phyloP scores from a whole-genome alignment of 2,329 filamentous ascomycete genomes.

The Paramyrothecium sp. region DNA sequence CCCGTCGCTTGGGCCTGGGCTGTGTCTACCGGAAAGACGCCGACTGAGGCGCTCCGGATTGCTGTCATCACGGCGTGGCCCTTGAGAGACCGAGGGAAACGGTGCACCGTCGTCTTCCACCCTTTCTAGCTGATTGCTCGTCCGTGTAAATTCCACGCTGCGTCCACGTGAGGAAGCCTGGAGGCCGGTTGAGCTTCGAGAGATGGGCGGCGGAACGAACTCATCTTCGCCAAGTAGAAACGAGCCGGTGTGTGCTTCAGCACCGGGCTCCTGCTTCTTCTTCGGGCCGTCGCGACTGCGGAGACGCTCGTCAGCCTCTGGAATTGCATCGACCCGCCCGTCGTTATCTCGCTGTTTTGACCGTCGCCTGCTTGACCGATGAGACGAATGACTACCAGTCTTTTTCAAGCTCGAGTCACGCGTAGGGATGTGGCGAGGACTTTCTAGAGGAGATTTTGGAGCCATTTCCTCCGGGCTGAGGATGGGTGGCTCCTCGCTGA shows the following conservation, averaged over 20 bases:
- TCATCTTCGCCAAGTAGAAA: slow-evolving; percentile 11
- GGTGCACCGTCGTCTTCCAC: slow-evolving; percentile 64
- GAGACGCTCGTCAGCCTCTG: slow-evolving; percentile 36
- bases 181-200: background rate
- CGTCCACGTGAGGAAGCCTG: background rate
- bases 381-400: slow-evolving; percentile 40
- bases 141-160: slow-evolving; percentile 9
- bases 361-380: slow-evolving; percentile 50
- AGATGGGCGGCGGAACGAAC: slow-evolving; percentile 6
- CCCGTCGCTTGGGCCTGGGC: slow-evolving; percentile 45
- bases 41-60: slow-evolving; percentile 44
- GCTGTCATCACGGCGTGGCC: slow-evolving; percentile 49
- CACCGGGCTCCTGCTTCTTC: slow-evolving; percentile 13
- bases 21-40: slow-evolving; percentile 46
- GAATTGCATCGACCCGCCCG: slow-evolving; percentile 35
- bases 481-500: slow-evolving; percentile 51
- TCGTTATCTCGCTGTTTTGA: slow-evolving; percentile 46
- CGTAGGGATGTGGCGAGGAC: slow-evolving; percentile 57
- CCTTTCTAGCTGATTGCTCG: slow-evolving; percentile 12
- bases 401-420: slow-evolving; percentile 69
- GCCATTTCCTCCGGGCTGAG: slow-evolving; percentile 22
- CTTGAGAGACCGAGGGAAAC: slow-evolving; percentile 65
- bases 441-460: slow-evolving; percentile 21
- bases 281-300: slow-evolving; percentile 14
- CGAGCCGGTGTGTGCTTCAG: slow-evolving; percentile 2